phyloP scores from a whole-genome alignment of 371 early-diverging fungal genomes.

The Mortierella sp. region DNA sequence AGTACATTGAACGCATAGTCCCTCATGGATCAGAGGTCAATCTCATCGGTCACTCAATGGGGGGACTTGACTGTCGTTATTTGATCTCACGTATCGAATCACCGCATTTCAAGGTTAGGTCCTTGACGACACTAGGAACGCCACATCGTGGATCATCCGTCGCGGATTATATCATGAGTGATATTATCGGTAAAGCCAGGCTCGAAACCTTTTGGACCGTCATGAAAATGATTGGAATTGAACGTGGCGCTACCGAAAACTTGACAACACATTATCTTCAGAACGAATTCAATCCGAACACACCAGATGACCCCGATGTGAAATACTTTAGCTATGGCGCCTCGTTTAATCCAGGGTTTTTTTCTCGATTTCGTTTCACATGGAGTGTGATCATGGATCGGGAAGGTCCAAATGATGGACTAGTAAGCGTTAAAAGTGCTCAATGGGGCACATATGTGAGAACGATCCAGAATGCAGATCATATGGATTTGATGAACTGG shows the following conservation, averaged over 20 bases:
- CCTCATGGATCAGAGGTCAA: conserved; percentile 66
- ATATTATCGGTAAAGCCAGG: conserved; percentile 31
- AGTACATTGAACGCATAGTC: conserved; percentile 66
- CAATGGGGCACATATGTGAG: conserved; percentile 89
- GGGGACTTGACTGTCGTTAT: conserved; percentile 91
- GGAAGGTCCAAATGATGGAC: conserved; percentile 93
- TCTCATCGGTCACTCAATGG: conserved; percentile 67
- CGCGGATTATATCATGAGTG: conserved; percentile 78
- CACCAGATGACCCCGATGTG: conserved; percentile 82
- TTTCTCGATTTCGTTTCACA: conserved; percentile 48
- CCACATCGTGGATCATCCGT: conserved; percentile 93
- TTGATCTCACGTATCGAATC: conserved; percentile 81
- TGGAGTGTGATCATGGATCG: conserved; percentile 72
- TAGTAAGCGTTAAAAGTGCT: conserved; percentile 85
- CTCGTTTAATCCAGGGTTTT: conserved; percentile 60
- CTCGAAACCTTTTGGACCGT: conserved; percentile 41
- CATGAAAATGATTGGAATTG: conserved; percentile 29
- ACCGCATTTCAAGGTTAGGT: conserved; percentile 71
- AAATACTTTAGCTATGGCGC: conserved; percentile 88
- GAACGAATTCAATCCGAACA: conserved; percentile 86
- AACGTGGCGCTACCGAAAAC: conserved; percentile 63
- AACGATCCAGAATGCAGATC: conserved; percentile 81
- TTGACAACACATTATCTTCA: conserved; percentile 88
- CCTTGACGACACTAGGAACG: conserved; percentile 89
- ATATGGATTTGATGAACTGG: conserved; percentile 82